Percentiles rank a stretch among this genome's conserved stretches.
Evolutionary conservation across 1,284 basidiomycete genomes (phyloP).

Genomic region (Ceratobasidium sp.): DNA sequence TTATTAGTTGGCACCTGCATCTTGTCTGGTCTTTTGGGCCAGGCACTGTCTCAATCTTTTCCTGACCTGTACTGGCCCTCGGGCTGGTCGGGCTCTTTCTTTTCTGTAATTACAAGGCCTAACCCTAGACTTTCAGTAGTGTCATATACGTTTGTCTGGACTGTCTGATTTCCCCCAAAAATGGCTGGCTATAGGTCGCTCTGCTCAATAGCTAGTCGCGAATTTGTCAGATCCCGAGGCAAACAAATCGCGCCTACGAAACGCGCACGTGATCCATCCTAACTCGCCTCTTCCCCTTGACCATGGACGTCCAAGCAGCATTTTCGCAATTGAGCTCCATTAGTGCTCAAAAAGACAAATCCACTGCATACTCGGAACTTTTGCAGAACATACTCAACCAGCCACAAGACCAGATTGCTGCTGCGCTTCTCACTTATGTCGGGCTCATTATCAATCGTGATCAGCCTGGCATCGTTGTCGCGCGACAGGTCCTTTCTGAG

Average conservation of each 20-base stretch:
- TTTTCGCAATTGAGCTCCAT: slow-evolving; percentile 68
- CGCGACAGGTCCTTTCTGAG: slow-evolving; percentile 85
- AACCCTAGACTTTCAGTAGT: slow-evolving; percentile 12
- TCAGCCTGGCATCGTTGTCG: slow-evolving; percentile 83
- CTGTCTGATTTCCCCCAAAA: too few relatives aligned
- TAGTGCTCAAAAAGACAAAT: slow-evolving; percentile 87
- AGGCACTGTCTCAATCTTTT: slow-evolving; percentile 45
- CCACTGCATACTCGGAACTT: slow-evolving; percentile 70
- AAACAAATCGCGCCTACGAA: slow-evolving; percentile 30
- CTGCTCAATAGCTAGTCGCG: not conserved
- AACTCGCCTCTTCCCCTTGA: slow-evolving; percentile 30
- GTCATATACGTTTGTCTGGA: not conserved
- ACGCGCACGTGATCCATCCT: slow-evolving; percentile 13
- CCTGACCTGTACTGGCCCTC: slow-evolving; percentile 39
- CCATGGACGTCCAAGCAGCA: slow-evolving; percentile 61
- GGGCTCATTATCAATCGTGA: slow-evolving; percentile 81
- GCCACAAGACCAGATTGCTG: slow-evolving; percentile 67
- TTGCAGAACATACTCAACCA: slow-evolving; percentile 54
- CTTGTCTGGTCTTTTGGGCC: slow-evolving; percentile 43
- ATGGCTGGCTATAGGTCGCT: not conserved
- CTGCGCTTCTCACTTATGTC: slow-evolving; percentile 66
- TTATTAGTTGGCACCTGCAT: slow-evolving; percentile 35
- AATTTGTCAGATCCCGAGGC: not conserved
- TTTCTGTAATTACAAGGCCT: slow-evolving; percentile 2
- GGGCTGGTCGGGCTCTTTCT: slow-evolving; percentile 43